Evolutionary conservation across 345 rosid genomes (phyloP).

Genomic region (Moringa oleifera): DNA sequence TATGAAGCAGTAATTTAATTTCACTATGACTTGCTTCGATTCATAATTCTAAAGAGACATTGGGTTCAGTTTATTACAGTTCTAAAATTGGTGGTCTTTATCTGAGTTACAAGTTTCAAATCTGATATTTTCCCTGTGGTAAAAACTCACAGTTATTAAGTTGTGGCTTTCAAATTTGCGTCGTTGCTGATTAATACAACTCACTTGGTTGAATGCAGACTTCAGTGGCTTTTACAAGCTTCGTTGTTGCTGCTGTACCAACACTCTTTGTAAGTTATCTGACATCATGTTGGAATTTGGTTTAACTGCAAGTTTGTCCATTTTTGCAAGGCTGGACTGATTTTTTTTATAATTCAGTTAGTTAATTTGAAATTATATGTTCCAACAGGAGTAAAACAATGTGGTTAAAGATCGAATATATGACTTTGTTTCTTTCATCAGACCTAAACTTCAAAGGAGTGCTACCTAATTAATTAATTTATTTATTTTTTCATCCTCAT

Average conservation of each 20-base stretch:
- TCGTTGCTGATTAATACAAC: slow-evolving; percentile 13
- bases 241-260: slow-evolving; percentile 74
- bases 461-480: too few relatives aligned
- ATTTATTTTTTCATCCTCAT: too few relatives aligned
- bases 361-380: too few relatives aligned
- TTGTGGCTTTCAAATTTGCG: not conserved
- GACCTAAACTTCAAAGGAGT: too few relatives aligned
- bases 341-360: too few relatives aligned
- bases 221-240: slow-evolving; percentile 70
- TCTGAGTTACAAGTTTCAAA: not conserved
- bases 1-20: not conserved
- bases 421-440: too few relatives aligned
- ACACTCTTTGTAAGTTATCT: slow-evolving; percentile 67
- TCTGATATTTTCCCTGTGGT: not conserved
- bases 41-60: not conserved
- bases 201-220: slow-evolving; percentile 47
- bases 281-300: not conserved
- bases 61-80: not conserved
- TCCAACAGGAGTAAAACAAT: too few relatives aligned
- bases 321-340: too few relatives aligned
- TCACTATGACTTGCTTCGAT: not conserved
- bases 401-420: too few relatives aligned
- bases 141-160: not conserved
- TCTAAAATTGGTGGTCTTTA: too few relatives aligned
- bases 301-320: not conserved